Percentiles rank a stretch among this genome's conserved stretches.
Conservation (phyloP, 2,329 filamentous ascomycete species). For the Sporothrix pseudoabietina region DNA sequence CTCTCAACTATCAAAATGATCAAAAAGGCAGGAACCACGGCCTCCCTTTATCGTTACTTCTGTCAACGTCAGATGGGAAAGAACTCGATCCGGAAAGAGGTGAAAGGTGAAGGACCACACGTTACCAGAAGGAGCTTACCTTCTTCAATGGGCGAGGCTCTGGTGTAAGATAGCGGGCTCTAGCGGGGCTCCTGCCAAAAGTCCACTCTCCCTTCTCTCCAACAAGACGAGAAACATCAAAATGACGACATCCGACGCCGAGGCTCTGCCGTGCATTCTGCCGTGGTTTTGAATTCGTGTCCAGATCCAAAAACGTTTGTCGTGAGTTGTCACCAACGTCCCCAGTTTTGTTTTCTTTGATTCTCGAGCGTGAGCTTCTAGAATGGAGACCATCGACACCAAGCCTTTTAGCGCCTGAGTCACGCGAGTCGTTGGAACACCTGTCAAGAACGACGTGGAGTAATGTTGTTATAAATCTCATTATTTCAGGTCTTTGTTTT, state of each 20-base stretch:
- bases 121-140: slow-evolving; percentile 13
- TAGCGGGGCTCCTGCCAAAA: slow-evolving; percentile 15
- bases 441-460: not conserved
- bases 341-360: not conserved
- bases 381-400: not conserved
- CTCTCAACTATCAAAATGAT: not conserved
- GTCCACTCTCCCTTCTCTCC: not conserved
- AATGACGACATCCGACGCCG: not conserved
- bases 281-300: not conserved
- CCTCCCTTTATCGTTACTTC: not conserved
- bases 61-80: not conserved
- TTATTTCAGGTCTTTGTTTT: not conserved
- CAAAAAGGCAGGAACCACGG: not conserved
- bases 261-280: not conserved
- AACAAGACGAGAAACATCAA: not conserved
- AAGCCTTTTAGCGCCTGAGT: not conserved
- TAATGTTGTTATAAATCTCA: not conserved
- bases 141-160: not conserved
- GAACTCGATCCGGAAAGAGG: not conserved
- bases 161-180: slow-evolving; percentile 26
- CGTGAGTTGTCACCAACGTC: not conserved
- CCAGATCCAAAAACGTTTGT: not conserved
- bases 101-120: not conserved
- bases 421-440: not conserved
- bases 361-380: not conserved